Percentiles rank a stretch among this genome's conserved stretches.
Conservation (phyloP, 2,329 filamentous ascomycete genomes). For the Escovopsis weberi region DNA sequence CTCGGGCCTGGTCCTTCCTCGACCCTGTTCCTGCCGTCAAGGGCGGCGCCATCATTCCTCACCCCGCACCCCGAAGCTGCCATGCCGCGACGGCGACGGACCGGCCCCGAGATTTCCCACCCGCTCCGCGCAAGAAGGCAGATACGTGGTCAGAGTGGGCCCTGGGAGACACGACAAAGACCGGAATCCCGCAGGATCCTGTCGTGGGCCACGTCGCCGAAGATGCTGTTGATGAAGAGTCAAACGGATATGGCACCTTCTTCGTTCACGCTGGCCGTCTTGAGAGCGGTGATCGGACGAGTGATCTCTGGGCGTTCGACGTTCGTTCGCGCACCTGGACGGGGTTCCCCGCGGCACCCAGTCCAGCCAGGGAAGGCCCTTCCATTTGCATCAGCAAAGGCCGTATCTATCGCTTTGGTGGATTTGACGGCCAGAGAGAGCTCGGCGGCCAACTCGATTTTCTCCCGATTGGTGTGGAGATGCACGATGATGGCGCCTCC, state of each 20-base stretch:
- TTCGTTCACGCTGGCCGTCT: constrained; percentile 67
- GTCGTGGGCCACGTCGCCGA: constrained; percentile 43
- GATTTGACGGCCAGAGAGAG: constrained; percentile 57
- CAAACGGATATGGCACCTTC: constrained; percentile 50
- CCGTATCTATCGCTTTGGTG: constrained; percentile 64
- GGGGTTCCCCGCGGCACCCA: constrained; percentile 51
- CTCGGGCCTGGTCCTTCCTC: constrained; percentile 49
- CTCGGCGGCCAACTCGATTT: constrained; percentile 60
- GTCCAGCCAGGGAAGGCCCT: constrained; percentile 49
- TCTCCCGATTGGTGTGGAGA: constrained; percentile 41
- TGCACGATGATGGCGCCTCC: constrained; percentile 34
- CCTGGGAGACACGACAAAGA: constrained; percentile 36
- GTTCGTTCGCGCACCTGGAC: constrained; percentile 50
- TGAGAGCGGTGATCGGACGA: constrained; percentile 41
- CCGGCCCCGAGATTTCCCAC: constrained; percentile 37
- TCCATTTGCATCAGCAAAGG: constrained; percentile 50
- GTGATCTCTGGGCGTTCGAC: constrained; percentile 69
- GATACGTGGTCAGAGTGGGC: constrained; percentile 42
- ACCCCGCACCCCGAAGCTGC: constrained; percentile 55
- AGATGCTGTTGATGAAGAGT: constrained; percentile 43
- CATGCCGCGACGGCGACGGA: constrained; percentile 47
- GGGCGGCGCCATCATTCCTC: constrained; percentile 22
- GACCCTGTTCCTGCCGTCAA: constrained; percentile 37
- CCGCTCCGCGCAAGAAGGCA: constrained; percentile 19
- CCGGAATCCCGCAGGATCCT: constrained; percentile 44